Conservation (phyloP, 208 protist genomes). For the Acanthamoeba rhysodes region DNA sequence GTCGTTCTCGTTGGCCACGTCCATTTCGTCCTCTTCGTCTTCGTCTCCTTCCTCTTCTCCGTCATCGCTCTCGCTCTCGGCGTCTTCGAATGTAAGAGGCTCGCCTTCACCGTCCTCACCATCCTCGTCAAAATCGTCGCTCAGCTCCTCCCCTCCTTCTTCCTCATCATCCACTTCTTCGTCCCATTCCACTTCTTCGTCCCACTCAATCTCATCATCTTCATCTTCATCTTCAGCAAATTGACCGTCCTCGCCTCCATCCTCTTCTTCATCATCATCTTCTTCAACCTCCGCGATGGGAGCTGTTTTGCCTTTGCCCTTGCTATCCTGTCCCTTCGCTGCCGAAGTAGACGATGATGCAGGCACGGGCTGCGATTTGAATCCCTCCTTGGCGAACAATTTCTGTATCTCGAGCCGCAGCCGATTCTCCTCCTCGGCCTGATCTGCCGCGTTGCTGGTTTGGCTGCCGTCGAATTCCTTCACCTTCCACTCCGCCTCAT, state of each 20-base stretch:
- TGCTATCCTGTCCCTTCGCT: neutral
- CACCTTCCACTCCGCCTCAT: conserved; percentile 12
- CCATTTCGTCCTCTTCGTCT: neutral
- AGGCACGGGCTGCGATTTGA: neutral
- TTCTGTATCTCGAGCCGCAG: conserved; percentile 21
- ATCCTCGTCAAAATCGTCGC: conserved; percentile 43
- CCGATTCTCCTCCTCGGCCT: conserved; percentile 9
- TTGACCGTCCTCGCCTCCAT: neutral
- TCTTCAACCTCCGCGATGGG: neutral
- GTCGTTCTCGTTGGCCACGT: neutral
- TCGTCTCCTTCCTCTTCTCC: neutral
- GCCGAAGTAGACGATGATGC: neutral
- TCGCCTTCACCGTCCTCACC: neutral
- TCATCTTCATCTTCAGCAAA: neutral
- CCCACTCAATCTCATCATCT: conserved; percentile 16
- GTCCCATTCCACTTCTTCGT: conserved; percentile 41
- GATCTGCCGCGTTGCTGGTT: neutral
- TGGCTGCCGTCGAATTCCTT: neutral
- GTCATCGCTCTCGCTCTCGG: neutral
- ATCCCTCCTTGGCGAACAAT: conserved; percentile 10
- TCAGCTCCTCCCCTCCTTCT: neutral
- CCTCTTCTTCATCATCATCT: neutral
- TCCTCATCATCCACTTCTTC: conserved; percentile 5
- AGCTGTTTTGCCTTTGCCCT: neutral
- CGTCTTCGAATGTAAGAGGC: neutral